Conservation (phyloP, 2,329 filamentous ascomycete genomes). For the Colletotrichum horii region DNA sequence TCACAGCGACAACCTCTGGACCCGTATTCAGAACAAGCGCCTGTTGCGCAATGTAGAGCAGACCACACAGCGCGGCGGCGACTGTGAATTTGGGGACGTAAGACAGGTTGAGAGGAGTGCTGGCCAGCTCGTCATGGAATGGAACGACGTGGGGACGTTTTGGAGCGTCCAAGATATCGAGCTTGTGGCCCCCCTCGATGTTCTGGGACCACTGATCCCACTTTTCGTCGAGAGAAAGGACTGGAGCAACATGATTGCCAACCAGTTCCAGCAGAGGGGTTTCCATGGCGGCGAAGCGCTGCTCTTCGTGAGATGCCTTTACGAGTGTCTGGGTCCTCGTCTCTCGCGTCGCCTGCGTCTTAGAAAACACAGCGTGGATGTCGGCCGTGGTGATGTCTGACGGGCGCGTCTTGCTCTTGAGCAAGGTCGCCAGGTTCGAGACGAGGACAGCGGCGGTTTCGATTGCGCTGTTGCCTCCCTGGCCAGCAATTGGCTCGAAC, state of each 20-base stretch:
- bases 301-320: conserved; percentile 18
- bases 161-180: conserved; percentile 11
- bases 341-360: conserved; percentile 25
- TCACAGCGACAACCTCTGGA: not conserved
- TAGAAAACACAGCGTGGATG: conserved; percentile 12
- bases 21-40: not conserved
- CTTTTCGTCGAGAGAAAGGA: not conserved
- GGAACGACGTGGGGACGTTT: conserved; percentile 13
- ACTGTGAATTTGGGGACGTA: not conserved
- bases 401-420: not conserved
- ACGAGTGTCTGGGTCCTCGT: conserved; percentile 15
- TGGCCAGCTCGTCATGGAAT: conserved; percentile 23
- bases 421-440: conserved; percentile 22
- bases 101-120: not conserved
- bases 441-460: conserved; percentile 28
- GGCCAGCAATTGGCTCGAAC: conserved; percentile 30
- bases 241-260: not conserved
- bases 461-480: conserved; percentile 32
- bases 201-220: not conserved
- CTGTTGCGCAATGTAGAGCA: not conserved
- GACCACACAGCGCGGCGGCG: not conserved
- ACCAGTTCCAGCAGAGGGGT: conserved; percentile 5
- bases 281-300: conserved; percentile 25
- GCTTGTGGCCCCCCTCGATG: not conserved
- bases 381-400: conserved; percentile 18